Percentiles rank a stretch among this genome's conserved stretches.
Evolutionary conservation across 2,329 filamentous ascomycete species (phyloP).

Genomic region (Colletotrichum sp.): DNA sequence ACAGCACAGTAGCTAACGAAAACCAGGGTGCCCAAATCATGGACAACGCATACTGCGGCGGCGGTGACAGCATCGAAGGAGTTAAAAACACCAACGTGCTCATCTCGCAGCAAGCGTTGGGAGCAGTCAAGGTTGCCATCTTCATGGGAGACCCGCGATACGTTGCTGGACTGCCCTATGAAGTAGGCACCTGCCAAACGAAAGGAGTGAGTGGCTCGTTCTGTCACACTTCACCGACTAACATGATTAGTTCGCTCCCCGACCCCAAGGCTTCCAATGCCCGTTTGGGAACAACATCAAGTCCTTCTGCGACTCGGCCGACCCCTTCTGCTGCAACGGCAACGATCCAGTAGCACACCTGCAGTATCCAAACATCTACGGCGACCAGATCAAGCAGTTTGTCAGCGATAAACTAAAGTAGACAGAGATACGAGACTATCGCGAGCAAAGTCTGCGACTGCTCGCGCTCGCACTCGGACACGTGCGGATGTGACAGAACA

Average conservation of each 20-base stretch:
- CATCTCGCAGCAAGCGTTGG: constrained; percentile 51
- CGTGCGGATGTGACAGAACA: neutral
- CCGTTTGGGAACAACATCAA: constrained; percentile 59
- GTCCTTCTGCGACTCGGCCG: constrained; percentile 64
- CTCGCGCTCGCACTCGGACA: neutral
- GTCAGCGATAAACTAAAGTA: constrained; percentile 12
- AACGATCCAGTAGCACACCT: constrained; percentile 57
- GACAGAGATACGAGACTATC: neutral
- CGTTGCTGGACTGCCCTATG: constrained; percentile 58
- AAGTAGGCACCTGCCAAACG: constrained; percentile 63
- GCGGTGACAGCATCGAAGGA: constrained; percentile 52
- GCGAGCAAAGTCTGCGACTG: neutral
- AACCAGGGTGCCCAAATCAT: constrained; percentile 65
- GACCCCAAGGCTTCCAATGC: constrained; percentile 59
- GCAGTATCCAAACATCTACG: constrained; percentile 15
- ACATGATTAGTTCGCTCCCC: constrained; percentile 55
- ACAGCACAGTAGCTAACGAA: neutral
- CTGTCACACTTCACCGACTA: neutral
- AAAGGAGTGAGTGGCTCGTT: constrained; percentile 53
- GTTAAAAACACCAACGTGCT: constrained; percentile 47
- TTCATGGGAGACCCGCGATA: constrained; percentile 70
- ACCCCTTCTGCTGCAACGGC: constrained; percentile 69
- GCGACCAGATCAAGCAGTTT: constrained; percentile 19
- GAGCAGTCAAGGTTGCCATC: constrained; percentile 66
- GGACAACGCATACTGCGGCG: constrained; percentile 69